phyloP scores from a whole-genome alignment of 1,284 basidiomycete species.

The Sanghuangporus sanghuang region DNA sequence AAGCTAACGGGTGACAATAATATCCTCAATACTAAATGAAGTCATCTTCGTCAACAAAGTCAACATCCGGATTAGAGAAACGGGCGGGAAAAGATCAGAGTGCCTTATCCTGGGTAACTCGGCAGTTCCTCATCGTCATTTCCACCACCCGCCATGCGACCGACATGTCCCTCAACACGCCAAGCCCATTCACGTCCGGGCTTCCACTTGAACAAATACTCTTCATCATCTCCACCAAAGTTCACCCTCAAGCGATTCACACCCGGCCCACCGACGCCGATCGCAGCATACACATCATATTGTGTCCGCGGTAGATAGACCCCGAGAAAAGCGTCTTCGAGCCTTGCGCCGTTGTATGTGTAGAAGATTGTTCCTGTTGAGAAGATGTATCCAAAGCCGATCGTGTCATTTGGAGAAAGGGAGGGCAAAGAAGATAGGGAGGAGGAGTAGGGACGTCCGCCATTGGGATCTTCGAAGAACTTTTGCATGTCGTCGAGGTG shows the following conservation, averaged over 20 bases:
- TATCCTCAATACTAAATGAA: neutral
- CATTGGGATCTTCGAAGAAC: constrained; percentile 63
- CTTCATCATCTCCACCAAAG: constrained; percentile 44
- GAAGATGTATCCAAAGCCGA: constrained; percentile 64
- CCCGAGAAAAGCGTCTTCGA: constrained; percentile 53
- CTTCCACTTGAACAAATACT: constrained; percentile 47
- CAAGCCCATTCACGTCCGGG: constrained; percentile 59
- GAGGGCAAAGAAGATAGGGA: constrained; percentile 28
- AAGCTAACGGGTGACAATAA: too few species aligned
- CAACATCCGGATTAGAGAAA: neutral
- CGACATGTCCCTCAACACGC: constrained; percentile 54
- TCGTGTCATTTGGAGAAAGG: constrained; percentile 40
- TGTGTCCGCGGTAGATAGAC: constrained; percentile 46
- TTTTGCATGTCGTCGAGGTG: constrained; percentile 69
- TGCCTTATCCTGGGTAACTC: constrained; percentile 21
- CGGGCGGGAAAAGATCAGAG: neutral
- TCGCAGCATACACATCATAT: constrained; percentile 58
- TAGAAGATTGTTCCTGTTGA: constrained; percentile 49
- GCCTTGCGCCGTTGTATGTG: constrained; percentile 56
- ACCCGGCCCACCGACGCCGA: constrained; percentile 48
- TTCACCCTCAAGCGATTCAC: constrained; percentile 53
- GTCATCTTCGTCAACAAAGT: neutral
- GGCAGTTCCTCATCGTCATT: constrained; percentile 29
- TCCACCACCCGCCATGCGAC: constrained; percentile 26
- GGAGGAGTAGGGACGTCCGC: constrained; percentile 48